Evolutionary conservation across 2,329 filamentous ascomycete genomes (phyloP).

Genomic region (Hypoxylon sp.): DNA sequence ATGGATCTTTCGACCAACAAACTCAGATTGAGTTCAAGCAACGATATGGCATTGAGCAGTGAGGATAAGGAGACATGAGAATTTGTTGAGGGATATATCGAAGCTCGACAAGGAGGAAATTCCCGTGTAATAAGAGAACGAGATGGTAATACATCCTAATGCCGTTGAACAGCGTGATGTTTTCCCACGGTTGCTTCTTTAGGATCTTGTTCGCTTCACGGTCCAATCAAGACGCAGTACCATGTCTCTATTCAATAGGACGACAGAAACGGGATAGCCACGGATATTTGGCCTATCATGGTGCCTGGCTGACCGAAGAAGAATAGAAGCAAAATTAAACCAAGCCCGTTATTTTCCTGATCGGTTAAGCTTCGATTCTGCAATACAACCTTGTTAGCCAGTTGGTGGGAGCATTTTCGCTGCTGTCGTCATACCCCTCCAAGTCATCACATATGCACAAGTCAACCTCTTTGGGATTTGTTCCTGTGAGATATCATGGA

Average conservation of each 20-base stretch:
- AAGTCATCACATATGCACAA: constrained; percentile 25
- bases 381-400: constrained; percentile 38
- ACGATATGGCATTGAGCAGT: neutral
- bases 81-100: constrained; percentile 13
- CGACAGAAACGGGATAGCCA: constrained; percentile 31
- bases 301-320: constrained; percentile 35
- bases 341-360: constrained; percentile 32
- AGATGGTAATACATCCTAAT: constrained; percentile 17
- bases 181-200: constrained; percentile 36
- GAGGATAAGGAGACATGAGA: neutral
- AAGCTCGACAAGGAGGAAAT: constrained; percentile 1
- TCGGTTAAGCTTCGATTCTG: constrained; percentile 38
- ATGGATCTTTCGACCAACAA: neutral
- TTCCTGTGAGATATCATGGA: constrained; percentile 20
- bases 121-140: constrained; percentile 1
- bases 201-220: constrained; percentile 36
- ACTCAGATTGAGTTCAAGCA: neutral
- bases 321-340: constrained; percentile 2
- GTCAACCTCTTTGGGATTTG: constrained; percentile 14
- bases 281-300: constrained; percentile 31
- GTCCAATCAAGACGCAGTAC: constrained; percentile 32
- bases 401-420: constrained; percentile 19
- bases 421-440: constrained; percentile 42
- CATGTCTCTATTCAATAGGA: constrained; percentile 27
- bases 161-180: constrained; percentile 19